phyloP scores from a whole-genome alignment of 1,284 basidiomycete genomes.

The Malassezia pachydermatis region DNA sequence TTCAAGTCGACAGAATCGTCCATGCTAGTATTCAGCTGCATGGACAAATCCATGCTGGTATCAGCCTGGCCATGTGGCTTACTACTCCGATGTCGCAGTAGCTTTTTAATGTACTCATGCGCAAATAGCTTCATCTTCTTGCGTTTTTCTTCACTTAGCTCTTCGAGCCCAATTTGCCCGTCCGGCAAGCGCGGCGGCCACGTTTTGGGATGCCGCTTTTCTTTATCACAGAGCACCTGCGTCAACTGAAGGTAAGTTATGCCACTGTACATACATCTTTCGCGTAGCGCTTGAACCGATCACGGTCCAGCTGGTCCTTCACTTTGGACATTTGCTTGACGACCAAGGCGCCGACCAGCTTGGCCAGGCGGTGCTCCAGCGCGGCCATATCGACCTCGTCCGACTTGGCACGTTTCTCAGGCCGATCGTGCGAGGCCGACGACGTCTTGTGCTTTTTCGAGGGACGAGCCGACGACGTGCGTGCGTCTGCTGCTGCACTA shows the following conservation, averaged over 20 bases:
- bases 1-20: constrained; percentile 3
- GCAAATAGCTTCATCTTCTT: constrained; percentile 85
- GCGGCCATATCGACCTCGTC: constrained; percentile 7
- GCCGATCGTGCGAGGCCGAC: constrained; percentile 18
- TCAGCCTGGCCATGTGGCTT: background rate
- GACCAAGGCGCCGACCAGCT: constrained; percentile 76
- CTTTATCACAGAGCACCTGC: constrained; percentile 72
- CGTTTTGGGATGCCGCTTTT: constrained; percentile 59
- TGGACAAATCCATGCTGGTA: constrained; percentile 2
- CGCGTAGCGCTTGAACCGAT: constrained; percentile 86
- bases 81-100: constrained; percentile 18
- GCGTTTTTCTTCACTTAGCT: constrained; percentile 70
- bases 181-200: constrained; percentile 51
- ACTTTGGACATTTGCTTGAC: constrained; percentile 87
- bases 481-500: background rate
- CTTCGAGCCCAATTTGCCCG: constrained; percentile 13
- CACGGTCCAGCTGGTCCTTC: constrained; percentile 65
- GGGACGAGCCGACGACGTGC: background rate
- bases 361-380: constrained; percentile 54
- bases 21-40: background rate
- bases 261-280: constrained; percentile 62
- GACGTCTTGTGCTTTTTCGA: background rate
- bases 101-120: constrained; percentile 59
- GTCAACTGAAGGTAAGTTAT: constrained; percentile 55
- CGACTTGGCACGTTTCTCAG: constrained; percentile 24